phyloP scores from a whole-genome alignment of 2,329 filamentous ascomycete species.

The Coniochaeta ligniaria region DNA sequence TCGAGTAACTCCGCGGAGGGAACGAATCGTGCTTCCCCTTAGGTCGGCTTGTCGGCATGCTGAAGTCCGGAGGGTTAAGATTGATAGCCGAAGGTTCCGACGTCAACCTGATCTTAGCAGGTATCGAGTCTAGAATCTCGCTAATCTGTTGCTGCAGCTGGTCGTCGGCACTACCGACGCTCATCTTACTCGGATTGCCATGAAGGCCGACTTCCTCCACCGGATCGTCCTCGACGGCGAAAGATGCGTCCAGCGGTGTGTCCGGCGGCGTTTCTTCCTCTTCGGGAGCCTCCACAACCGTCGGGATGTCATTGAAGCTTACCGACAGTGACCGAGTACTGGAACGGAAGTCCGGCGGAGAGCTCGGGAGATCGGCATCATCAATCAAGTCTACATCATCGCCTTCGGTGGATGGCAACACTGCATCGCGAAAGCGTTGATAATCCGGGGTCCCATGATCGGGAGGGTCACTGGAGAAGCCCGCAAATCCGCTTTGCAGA shows the following conservation, averaged over 20 bases:
- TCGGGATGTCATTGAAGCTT: slow-evolving; percentile 38
- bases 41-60: slow-evolving; percentile 33
- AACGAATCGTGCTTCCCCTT: slow-evolving; percentile 28
- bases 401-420: slow-evolving; percentile 21
- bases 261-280: slow-evolving; percentile 33
- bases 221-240: not conserved
- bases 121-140: slow-evolving; percentile 69
- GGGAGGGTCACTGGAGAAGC: slow-evolving; percentile 32
- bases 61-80: slow-evolving; percentile 52
- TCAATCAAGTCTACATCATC: slow-evolving; percentile 32
- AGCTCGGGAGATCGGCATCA: slow-evolving; percentile 39
- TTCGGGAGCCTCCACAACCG: slow-evolving; percentile 31
- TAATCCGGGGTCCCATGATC: slow-evolving; percentile 39
- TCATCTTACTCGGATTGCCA: slow-evolving; percentile 24
- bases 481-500: slow-evolving; percentile 28
- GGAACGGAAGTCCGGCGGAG: slow-evolving; percentile 33
- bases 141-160: slow-evolving; percentile 75
- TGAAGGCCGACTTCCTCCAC: slow-evolving; percentile 2
- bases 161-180: slow-evolving; percentile 45
- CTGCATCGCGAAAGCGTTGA: slow-evolving; percentile 22
- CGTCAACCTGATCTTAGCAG: slow-evolving; percentile 70
- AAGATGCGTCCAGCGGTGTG: slow-evolving; percentile 22
- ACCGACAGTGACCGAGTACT: slow-evolving; percentile 30
- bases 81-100: slow-evolving; percentile 40
- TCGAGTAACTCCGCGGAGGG: slow-evolving; percentile 38